Percentiles rank a stretch among this genome's conserved stretches.
These are phyloP conservation scores for Penstemon newberryi DNA, from an alignment of 257 asterid species.

Conservation along the genomic window DNA sequence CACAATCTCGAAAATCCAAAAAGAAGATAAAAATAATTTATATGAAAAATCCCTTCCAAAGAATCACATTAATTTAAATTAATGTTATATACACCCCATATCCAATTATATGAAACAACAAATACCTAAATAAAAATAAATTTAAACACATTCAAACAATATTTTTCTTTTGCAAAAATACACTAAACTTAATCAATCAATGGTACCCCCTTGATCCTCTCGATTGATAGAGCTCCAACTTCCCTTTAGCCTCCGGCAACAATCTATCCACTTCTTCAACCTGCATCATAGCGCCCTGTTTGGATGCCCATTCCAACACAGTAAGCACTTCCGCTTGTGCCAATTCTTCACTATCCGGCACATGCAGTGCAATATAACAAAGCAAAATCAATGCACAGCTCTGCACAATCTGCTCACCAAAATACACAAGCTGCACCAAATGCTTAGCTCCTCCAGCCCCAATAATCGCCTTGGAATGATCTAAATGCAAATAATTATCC, in stretches of 20 bases:
- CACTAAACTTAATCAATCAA: conserved; percentile 15
- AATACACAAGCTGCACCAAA: conserved; percentile 64
- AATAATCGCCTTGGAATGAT: conserved; percentile 64
- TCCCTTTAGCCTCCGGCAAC: conserved; percentile 58
- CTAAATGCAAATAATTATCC: conserved; percentile 53
- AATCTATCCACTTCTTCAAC: conserved; percentile 48
- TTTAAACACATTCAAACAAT: too few relatives aligned
- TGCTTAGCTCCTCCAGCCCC: conserved; percentile 63
- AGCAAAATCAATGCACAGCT: conserved; percentile 47
- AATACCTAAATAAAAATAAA: neutral
- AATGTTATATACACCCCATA: conserved; percentile 39
- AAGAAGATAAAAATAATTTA: neutral
- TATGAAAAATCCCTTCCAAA: conserved; percentile 18
- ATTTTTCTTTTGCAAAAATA: too few relatives aligned
- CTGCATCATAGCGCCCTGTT: conserved; percentile 41
- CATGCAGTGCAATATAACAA: conserved; percentile 53
- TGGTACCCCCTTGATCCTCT: conserved; percentile 61
- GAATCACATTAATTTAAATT: conserved; percentile 27
- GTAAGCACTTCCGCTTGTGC: conserved; percentile 58
- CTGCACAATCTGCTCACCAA: conserved; percentile 66
- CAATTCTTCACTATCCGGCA: conserved; percentile 72
- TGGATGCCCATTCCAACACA: conserved; percentile 73
- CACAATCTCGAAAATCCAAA: neutral
- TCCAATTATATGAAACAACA: conserved; percentile 13
- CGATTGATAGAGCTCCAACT: conserved; percentile 70